Evolutionary conservation across 2,329 filamentous ascomycete genomes (phyloP).

Genomic region (Ophiocordyceps unilateralis): DNA sequence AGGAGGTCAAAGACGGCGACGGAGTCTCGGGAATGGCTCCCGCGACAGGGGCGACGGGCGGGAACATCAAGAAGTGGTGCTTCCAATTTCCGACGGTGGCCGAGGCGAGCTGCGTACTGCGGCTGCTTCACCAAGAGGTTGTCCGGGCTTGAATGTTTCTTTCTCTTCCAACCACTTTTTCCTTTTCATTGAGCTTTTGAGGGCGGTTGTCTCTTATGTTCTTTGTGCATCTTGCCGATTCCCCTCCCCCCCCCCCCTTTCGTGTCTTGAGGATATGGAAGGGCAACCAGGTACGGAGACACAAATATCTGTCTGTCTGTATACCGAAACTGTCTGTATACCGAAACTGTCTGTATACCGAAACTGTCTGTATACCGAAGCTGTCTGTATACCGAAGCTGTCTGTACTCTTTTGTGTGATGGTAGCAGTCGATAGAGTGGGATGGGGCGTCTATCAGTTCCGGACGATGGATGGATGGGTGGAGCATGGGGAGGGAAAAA

Average conservation of each 20-base stretch:
- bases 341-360: not conserved
- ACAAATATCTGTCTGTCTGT: too few species aligned
- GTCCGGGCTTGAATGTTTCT: not conserved
- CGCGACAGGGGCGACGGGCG: constrained; percentile 31
- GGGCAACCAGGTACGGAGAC: too few species aligned
- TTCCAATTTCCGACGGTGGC: constrained; percentile 38
- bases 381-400: not conserved
- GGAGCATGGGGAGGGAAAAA: not conserved
- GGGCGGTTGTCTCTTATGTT: too few species aligned
- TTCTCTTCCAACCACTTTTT: not conserved
- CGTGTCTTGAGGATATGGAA: too few species aligned
- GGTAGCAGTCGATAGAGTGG: not conserved
- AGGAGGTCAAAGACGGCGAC: constrained; percentile 50
- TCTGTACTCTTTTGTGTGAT: too few species aligned
- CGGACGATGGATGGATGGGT: not conserved
- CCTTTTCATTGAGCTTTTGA: not conserved
- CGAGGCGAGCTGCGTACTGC: constrained; percentile 38
- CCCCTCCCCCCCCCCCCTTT: too few species aligned
- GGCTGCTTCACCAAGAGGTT: constrained; percentile 40
- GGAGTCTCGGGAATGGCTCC: constrained; percentile 35
- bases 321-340: too few species aligned
- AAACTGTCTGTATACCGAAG: not conserved
- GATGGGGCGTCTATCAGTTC: not conserved
- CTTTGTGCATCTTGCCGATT: too few species aligned
- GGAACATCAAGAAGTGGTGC: constrained; percentile 45